Percentiles rank a stretch among this genome's conserved stretches.
Conservation (phyloP, 2,329 filamentous ascomycete species). For the Alternaria sp. region DNA sequence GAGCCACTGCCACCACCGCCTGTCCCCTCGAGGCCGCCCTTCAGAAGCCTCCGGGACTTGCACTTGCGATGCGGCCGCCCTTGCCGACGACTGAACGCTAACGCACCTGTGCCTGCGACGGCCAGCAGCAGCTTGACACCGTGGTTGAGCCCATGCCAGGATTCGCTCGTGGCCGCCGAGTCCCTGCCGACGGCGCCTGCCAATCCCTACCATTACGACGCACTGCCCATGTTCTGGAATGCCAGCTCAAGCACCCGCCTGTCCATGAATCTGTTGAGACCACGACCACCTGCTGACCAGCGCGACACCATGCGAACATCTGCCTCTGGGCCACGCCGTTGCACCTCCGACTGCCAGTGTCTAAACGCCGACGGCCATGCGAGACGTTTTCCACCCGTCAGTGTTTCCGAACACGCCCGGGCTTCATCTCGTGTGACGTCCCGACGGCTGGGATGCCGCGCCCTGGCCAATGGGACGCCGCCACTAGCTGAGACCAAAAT, state of each 20-base stretch:
- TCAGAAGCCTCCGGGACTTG: conserved; percentile 7
- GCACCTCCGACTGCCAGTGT: not conserved
- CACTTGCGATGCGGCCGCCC: conserved; percentile 21
- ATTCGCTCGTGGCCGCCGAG: conserved; percentile 18
- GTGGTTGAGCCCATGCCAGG: conserved; percentile 11
- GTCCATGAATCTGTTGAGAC: conserved; percentile 1
- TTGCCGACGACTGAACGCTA: conserved; percentile 24
- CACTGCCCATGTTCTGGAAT: conserved; percentile 30
- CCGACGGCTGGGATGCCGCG: not conserved
- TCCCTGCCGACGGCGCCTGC: conserved; percentile 24
- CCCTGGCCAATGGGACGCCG: conserved; percentile 5
- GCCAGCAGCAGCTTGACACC: conserved; percentile 13
- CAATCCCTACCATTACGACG: conserved; percentile 24
- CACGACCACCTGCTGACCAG: not conserved
- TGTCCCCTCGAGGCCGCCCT: conserved; percentile 8
- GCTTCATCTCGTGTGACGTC: conserved; percentile 16
- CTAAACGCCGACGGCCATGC: conserved; percentile 11
- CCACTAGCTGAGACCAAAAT: conserved; percentile 13
- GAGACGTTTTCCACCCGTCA: conserved; percentile 8
- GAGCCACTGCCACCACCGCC: not conserved
- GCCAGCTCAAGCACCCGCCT: not conserved
- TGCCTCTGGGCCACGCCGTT: not conserved
- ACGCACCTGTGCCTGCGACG: conserved; percentile 12
- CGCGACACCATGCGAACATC: not conserved
- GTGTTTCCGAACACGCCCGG: conserved; percentile 12